These are phyloP conservation scores for Lojkania enalia DNA, from an alignment of 2,329 filamentous ascomycete genomes.

Conservation along the genomic window DNA sequence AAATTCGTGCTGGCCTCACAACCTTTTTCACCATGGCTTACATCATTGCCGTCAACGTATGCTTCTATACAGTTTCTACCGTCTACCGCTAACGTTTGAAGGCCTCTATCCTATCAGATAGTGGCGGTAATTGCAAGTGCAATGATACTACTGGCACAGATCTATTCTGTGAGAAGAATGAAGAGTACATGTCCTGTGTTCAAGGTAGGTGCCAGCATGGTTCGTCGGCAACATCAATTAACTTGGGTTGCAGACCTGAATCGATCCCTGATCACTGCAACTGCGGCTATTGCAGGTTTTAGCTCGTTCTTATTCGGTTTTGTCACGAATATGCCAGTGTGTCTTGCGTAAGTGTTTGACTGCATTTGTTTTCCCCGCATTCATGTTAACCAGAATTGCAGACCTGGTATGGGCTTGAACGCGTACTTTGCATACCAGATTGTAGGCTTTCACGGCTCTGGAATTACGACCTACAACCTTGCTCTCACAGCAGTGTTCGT, in stretches of 20 bases:
- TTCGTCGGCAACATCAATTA: neutral
- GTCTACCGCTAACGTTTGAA: constrained; percentile 20
- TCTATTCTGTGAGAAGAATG: constrained; percentile 59
- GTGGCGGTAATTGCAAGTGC: constrained; percentile 77
- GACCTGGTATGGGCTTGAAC: constrained; percentile 61
- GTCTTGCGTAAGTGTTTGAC: constrained; percentile 31
- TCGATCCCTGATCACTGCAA: constrained; percentile 80
- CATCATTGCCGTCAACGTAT: constrained; percentile 70
- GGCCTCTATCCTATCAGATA: constrained; percentile 53
- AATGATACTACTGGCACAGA: constrained; percentile 43
- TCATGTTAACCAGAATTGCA: constrained; percentile 12
- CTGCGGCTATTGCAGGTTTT: constrained; percentile 77
- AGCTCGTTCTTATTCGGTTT: constrained; percentile 79
- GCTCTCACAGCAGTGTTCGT: constrained; percentile 86
- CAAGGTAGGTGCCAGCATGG: constrained; percentile 28
- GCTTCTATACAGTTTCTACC: constrained; percentile 57
- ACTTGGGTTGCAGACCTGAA: constrained; percentile 55
- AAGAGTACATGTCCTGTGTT: constrained; percentile 65
- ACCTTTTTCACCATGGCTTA: constrained; percentile 70
- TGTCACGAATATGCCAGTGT: constrained; percentile 69
- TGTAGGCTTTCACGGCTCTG: constrained; percentile 75
- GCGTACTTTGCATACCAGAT: constrained; percentile 85
- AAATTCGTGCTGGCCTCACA: constrained; percentile 79
- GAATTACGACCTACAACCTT: constrained; percentile 71
- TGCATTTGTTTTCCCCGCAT: constrained; percentile 4